These are phyloP conservation scores for Metschnikowia drakensbergensis DNA, from an alignment of 805 yeast species.

Conservation along the genomic window DNA sequence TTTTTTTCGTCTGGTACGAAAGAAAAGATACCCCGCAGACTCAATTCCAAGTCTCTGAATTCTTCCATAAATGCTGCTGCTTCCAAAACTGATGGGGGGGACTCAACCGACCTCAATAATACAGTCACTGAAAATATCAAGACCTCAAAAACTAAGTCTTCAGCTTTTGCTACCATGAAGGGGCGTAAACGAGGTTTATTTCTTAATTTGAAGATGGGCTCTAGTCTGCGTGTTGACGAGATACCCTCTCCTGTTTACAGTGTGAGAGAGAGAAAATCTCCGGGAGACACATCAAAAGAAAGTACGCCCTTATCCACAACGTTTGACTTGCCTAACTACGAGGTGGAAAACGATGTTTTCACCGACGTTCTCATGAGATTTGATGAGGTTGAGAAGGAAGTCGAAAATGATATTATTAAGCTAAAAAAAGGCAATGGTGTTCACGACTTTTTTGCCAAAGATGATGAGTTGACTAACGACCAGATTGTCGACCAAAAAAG, in stretches of 20 bases:
- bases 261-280: conserved; percentile 3
- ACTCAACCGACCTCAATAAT: neutral
- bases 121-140: neutral
- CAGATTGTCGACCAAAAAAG: conserved; percentile 39
- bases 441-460: conserved; percentile 31
- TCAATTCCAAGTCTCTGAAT: conserved; percentile 6
- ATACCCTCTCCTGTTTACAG: conserved; percentile 7
- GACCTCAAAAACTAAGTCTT: neutral
- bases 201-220: conserved; percentile 4
- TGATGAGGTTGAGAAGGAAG: conserved; percentile 18
- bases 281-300: neutral
- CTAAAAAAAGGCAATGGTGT: conserved; percentile 8
- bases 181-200: conserved; percentile 1
- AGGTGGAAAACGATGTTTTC: conserved; percentile 15
- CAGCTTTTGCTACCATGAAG: neutral
- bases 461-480: conserved; percentile 40
- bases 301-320: neutral
- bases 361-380: conserved; percentile 16
- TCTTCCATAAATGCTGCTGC: neutral
- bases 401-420: conserved; percentile 13
- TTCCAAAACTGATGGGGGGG: neutral
- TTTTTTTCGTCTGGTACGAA: conserved; percentile 10
- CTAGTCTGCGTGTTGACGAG: conserved; percentile 1
- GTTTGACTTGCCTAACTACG: conserved; percentile 15
- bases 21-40: conserved; percentile 1